Conservation (phyloP, 306 rosid species). For the Trifolium repens region DNA sequence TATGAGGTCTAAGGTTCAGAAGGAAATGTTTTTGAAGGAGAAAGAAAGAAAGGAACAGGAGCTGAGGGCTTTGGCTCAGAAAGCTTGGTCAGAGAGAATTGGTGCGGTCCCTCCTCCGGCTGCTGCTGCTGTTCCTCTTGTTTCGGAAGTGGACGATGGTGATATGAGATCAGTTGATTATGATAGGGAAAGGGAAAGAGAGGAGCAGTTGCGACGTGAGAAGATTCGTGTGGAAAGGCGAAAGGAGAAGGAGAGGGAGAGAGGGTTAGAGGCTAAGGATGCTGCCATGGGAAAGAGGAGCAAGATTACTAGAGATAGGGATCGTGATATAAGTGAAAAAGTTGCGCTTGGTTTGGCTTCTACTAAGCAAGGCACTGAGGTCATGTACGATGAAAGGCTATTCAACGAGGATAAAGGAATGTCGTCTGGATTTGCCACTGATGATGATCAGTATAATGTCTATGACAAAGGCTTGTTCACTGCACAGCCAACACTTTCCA, state of each 20-base stretch:
- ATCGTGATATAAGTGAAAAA: constrained; percentile 91
- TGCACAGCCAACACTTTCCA: constrained; percentile 84
- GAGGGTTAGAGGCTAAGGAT: constrained; percentile 90
- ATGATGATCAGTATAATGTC: constrained; percentile 95
- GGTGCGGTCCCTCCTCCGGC: constrained; percentile 64
- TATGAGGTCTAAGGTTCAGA: constrained; percentile 90
- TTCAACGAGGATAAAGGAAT: constrained; percentile 96
- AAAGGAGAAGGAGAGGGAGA: constrained; percentile 87
- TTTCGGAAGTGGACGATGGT: constrained; percentile 56
- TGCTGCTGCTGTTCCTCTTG: constrained; percentile 49
- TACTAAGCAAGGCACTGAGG: constrained; percentile 71
- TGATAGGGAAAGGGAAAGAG: constrained; percentile 72
- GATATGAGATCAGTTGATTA: constrained; percentile 65
- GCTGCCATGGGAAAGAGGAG: constrained; percentile 93
- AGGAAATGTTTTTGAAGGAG: constrained; percentile 83
- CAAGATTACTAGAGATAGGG: constrained; percentile 91
- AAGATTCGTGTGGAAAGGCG: constrained; percentile 88
- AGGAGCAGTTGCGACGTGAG: constrained; percentile 66
- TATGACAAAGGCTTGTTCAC: constrained; percentile 83
- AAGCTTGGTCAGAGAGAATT: constrained; percentile 81
- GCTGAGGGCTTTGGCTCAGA: constrained; percentile 76
- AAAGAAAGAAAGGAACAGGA: constrained; percentile 86
- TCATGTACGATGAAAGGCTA: constrained; percentile 88
- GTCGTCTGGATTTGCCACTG: constrained; percentile 79
- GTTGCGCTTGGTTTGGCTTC: constrained; percentile 97